Base-by-base conservation (phyloP, 164 flowering plant species). In the Piper betle region DNA sequence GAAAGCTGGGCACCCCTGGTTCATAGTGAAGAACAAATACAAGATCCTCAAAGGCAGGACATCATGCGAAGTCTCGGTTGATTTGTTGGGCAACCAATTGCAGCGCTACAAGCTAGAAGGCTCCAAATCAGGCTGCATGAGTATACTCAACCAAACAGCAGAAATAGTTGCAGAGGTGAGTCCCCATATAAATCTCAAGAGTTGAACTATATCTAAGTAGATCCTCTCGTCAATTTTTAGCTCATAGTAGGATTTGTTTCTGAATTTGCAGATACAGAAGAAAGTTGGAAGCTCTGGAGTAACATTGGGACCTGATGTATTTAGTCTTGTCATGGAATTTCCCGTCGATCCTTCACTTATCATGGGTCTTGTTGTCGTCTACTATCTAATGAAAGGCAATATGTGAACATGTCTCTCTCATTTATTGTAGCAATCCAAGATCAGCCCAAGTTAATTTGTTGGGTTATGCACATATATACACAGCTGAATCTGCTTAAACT, bases 81-180 rank as follows among this genome's bases (percentile, higher is more conserved):
- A 62, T 16, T 37, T 42, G 53, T 46, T 64, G 15, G 40, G 54
- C 33, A 62, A 55, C 63, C 53, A 16, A 9, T 2, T 48, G 18
- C 54, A 40, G 39, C 13, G 53, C 41, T 78, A 50, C 37, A 55
- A 42, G 17, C 62, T 69, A 6, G 57, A 42, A 56, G 50, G 59
- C 33, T 57, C 53, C 2, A 74, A 74, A 60, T 39, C 66, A 46
- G 74, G 64, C 18, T 78, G 72, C 53, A 67, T 41, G 53, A n/a
- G n/a, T n/a, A 73, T 80, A 12, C 58, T 68, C 16, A 64, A 74
- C 56, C 43, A 17, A 5, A 50, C 67, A 13, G 80, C 76, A 53
- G 52, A 52, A 38, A 48, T 69, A 40, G 58, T 59, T 39, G 68
- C 68, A 53, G 63, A 66, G 68, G 68, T 66, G 52, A 46, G 40